Base-by-base conservation (phyloP, 2,329 filamentous ascomycete species). In the Cyanodermella asteris region DNA sequence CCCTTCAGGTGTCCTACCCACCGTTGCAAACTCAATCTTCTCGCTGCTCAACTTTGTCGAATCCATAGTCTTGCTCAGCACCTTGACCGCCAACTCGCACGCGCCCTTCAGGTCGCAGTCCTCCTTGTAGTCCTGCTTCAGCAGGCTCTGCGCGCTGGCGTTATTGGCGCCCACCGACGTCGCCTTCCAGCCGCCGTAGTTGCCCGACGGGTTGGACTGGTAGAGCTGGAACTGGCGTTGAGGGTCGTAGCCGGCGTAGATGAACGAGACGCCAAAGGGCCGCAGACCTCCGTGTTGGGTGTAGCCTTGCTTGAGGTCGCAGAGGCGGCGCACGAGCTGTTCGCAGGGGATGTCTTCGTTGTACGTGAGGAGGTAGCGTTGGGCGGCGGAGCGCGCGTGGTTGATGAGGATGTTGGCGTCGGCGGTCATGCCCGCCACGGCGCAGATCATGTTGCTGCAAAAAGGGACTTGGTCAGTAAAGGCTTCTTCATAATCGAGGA, bases 331-430 rank as follows among this genome's bases (percentile, higher is more conserved):
- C 33, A 97, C 87, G 30, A 97, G 77, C 55, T 97, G 87, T 53
- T 97, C 87, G 60, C 87, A 97, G 31, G 87, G 87, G 36, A 97
- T 97, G 48, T 97, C 87, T 73, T 93, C 82, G 61, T 94, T 91
- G 65, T 97, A 97, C 43, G 84, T 97, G 38, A 91, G 70, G 49
- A 97, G 84, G 57, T 97, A 94, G 46, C 75, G 71, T 59, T 97
- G 87, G 41, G 87, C 87, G 43, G 78, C 76, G 66, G 91, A 80
- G 41, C 87, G 81, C 49, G 87, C 90, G 55, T 90, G 93, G 64
- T 97, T 97, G 70, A 97, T 97, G 50, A 97, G 80, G 53, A 97
- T 97, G 61, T 97, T 97, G 51, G 87, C 87, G 49, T 97, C 87
- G 45, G 87, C 87, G 22, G 82, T 97, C 84, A 97, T 94, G 47